Base-by-base conservation (phyloP, 208 protist species). In the Crithidia brevicula region DNA sequence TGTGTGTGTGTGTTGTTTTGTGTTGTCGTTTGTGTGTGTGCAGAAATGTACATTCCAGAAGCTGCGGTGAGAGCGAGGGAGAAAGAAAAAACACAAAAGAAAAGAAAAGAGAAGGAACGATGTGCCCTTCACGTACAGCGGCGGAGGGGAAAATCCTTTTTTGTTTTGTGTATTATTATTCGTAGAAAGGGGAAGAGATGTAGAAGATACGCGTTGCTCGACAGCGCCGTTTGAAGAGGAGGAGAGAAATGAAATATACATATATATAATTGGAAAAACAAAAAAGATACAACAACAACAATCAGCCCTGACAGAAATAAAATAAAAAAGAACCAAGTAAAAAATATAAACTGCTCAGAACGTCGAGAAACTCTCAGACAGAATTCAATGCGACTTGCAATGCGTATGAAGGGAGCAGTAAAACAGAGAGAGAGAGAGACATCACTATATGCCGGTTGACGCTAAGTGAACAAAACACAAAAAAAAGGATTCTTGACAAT, bases 191-290 rank as follows among this genome's bases (percentile, higher is more conserved):
- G 61, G 49, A 49, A 49, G 31, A 57, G 36, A 56, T 46, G 20
- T 40, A 58, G 61, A 56, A 58, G 31, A 67, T 49, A 38, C 61
- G 50, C 22, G 47, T 46, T 40, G 30, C 16, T 52, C 52, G 9
- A 34, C 36, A 50, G 42, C 57, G 42, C 1, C 43, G 61, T 30
- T 31, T 38, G 51, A 20, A 36, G 25, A 60, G 23, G 33, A 16
- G 1, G 53, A 49, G 30, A 63, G n/a, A 63, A 46, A 43, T 22
- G 66, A 49, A 31, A 58, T 27, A 63, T 7, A 47, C n/a, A n/a
- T n/a, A n/a, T n/a, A n/a, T n/a, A n/a, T n/a, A n/a, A n/a, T n/a
- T 59, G 40, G 36, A 7, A 62, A 36, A 63, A 75, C 43, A 34
- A 20, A 5, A 16, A 52, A 40, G 38, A 18, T 27, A 52, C 59